phyloP scores from a whole-genome alignment of 139 green algal genomes.

The Gonium pectorale region DNA sequence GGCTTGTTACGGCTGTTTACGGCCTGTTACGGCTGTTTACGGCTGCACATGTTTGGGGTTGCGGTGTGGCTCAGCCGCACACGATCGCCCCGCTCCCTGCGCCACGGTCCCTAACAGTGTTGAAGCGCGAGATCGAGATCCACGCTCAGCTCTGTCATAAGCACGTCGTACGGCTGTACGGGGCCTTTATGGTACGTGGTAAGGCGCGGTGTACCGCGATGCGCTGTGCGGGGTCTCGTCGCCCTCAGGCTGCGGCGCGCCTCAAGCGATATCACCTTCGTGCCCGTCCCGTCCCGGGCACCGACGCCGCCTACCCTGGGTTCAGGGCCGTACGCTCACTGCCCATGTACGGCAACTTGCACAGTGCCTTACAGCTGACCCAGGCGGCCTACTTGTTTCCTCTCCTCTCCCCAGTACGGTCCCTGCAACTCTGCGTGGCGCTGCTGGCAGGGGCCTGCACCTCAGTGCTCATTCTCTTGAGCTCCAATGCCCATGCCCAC shows the following conservation, averaged over 20 bases:
- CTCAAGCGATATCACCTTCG: no score
- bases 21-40: no score
- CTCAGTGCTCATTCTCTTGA: not conserved
- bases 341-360: not conserved
- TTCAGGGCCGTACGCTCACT: not conserved
- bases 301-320: not conserved
- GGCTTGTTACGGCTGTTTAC: no score
- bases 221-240: not conserved
- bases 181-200: not conserved
- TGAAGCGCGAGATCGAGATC: conserved; percentile 1
- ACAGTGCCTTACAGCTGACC: not conserved
- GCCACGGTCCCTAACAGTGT: no score
- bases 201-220: not conserved
- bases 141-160: not conserved
- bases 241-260: not conserved
- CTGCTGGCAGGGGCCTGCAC: no score
- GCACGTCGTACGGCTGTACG: not conserved
- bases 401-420: no score
- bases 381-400: no score
- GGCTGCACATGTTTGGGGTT: no score
- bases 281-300: no score
- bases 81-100: no score
- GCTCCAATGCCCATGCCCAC: not conserved
- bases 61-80: no score
- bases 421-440: no score